These are phyloP conservation scores for Zasmidium cellare DNA, from an alignment of 2,329 filamentous ascomycete genomes.

Conservation along the genomic window DNA sequence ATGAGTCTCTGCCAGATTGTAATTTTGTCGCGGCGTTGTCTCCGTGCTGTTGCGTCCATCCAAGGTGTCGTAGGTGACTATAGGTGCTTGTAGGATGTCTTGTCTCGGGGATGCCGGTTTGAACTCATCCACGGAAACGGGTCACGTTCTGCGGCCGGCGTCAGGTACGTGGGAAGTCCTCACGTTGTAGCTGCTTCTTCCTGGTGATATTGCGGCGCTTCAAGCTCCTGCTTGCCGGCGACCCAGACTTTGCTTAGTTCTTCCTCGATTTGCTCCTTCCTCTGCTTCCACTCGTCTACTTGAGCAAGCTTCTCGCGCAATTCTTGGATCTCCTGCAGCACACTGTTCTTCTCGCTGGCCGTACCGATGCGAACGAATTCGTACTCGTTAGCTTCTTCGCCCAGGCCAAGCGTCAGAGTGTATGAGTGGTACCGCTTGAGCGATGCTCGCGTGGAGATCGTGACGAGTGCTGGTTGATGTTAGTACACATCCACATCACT, in stretches of 20 bases:
- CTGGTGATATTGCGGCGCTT: constrained; percentile 20
- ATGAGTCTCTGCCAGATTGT: too few relatives aligned
- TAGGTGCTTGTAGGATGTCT: too few relatives aligned
- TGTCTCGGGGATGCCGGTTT: too few relatives aligned
- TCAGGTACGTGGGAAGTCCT: neutral
- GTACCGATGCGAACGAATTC: constrained; percentile 92
- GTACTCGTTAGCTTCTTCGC: constrained; percentile 82
- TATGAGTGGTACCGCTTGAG: constrained; percentile 95
- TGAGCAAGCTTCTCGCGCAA: constrained; percentile 75
- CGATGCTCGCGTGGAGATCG: constrained; percentile 89
- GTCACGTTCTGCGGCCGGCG: too few relatives aligned
- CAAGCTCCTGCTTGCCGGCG: constrained; percentile 38
- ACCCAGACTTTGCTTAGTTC: constrained; percentile 71
- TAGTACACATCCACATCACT: neutral
- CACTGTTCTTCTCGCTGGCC: constrained; percentile 85
- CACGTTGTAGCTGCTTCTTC: neutral
- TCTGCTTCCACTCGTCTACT: constrained; percentile 79
- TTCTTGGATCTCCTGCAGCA: constrained; percentile 87
- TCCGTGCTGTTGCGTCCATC: too few relatives aligned
- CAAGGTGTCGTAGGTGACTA: too few relatives aligned
- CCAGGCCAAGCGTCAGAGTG: constrained; percentile 81
- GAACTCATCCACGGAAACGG: too few relatives aligned
- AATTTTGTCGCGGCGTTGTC: too few relatives aligned
- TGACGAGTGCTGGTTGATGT: constrained; percentile 69
- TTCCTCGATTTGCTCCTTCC: constrained; percentile 76